Evolutionary conservation across 1,139 yeast genomes (phyloP), one percentile per base, ranked within the genome.

Genomic region (Debaryomycetaceae sp.): DNA sequence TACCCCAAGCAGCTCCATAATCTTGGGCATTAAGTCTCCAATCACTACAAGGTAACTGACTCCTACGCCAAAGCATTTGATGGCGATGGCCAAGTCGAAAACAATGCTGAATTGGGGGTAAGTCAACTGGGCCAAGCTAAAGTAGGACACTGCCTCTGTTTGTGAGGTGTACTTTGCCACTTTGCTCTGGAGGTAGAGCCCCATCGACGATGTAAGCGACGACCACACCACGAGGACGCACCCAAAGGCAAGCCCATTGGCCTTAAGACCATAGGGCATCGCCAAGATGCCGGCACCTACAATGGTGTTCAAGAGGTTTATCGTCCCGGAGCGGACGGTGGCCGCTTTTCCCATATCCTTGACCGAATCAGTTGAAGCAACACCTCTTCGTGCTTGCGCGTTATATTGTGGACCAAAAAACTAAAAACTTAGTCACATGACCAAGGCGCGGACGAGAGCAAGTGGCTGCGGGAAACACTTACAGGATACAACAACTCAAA

Each of bases 21-120:
- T 77, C 43, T 78, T 79, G 5, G 97, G 97, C 77, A 89, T 80
- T 40, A 91, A 65, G 49, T 89, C 96, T 7, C 96, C 97, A 36
- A 88, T 78, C 37, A 91, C 76, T 25, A 91, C 93, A 40, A 91
- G 60, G 47, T 93, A 91, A 34, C 93, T 80, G 10, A 91, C 76
- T 2, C 93, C 91, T 4, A 88, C 96, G 10, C 98, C 98, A 59
- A 84, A 89, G 47, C 89, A 81, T 53, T 75, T 76, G 35, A 73
- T 62, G 23, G 75, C 71, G 28, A 75, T 75, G 30, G 80, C 79
- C 16, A 67, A 51, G 44, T 75, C 77, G 31, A 68, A 70, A 6
- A 57, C 45, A 9, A 58, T 53, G n/a, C 60, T 54, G 24, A 72
- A 56, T 24, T 68, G 70, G 1, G 79, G 79, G 38, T 72, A 72